A percentile compares a stretch with the other conserved stretches of the same genome.
phyloP scores from a whole-genome alignment of 2,329 filamentous ascomycete species.

The Colletotrichum lini region DNA sequence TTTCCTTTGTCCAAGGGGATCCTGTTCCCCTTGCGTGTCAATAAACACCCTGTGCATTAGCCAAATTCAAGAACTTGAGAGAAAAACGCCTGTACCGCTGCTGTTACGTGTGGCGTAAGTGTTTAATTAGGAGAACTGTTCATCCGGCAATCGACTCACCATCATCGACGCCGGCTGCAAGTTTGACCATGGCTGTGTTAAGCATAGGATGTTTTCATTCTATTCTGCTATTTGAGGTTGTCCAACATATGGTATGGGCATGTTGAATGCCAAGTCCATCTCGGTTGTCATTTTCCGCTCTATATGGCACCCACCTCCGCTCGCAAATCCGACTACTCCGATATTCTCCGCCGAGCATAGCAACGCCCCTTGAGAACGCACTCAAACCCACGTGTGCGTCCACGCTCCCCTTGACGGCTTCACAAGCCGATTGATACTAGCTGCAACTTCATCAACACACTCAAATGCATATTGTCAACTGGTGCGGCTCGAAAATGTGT shows the following conservation, averaged over 20 bases:
- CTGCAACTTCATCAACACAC: background rate
- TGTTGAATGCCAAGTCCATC: slow-evolving; percentile 22
- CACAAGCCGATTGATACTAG: background rate
- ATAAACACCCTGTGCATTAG: slow-evolving; percentile 75
- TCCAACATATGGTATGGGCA: background rate
- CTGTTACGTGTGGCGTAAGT: slow-evolving; percentile 29
- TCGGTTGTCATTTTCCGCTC: slow-evolving; percentile 22
- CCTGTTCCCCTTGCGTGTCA: slow-evolving; percentile 59
- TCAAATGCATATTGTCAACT: background rate
- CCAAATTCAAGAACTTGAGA: slow-evolving; percentile 59
- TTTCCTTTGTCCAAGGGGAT: slow-evolving; percentile 64
- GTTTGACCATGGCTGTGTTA: background rate
- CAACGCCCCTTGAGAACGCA: background rate
- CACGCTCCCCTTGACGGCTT: background rate
- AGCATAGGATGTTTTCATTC: background rate
- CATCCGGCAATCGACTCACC: slow-evolving; percentile 11
- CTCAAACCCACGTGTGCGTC: background rate
- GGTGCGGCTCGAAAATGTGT: background rate
- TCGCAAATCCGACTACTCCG: slow-evolving; percentile 30
- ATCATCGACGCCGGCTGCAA: background rate
- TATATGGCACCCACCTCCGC: slow-evolving; percentile 16
- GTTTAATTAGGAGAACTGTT: slow-evolving; percentile 32
- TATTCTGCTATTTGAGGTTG: background rate
- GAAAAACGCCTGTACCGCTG: slow-evolving; percentile 23
- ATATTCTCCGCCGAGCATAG: slow-evolving; percentile 35